Percentiles rank a stretch among this genome's conserved stretches.
These are phyloP conservation scores for Osmozyma mogii DNA, from an alignment of 805 yeast genomes.

Conservation along the genomic window DNA sequence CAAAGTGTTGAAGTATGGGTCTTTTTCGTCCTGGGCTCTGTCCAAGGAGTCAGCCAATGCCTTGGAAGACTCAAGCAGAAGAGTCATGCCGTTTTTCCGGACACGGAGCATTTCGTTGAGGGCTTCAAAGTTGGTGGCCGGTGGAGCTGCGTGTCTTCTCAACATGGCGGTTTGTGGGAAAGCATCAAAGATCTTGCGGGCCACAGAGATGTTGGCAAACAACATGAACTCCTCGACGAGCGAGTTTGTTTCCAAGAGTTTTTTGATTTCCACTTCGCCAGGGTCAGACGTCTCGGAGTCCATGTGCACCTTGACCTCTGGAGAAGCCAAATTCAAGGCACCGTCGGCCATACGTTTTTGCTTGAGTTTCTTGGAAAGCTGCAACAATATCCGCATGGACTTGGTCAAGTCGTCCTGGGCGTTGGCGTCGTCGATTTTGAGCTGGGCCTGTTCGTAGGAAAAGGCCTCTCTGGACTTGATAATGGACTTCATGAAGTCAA, in stretches of 20 bases:
- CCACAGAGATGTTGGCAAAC: slow-evolving; percentile 93
- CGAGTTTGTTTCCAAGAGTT: slow-evolving; percentile 84
- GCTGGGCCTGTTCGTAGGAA: slow-evolving; percentile 88
- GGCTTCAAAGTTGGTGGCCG: slow-evolving; percentile 83
- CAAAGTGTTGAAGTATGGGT: slow-evolving; percentile 87
- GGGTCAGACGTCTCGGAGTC: slow-evolving; percentile 98
- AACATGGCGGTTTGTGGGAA: slow-evolving; percentile 98
- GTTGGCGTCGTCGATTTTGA: slow-evolving; percentile 71
- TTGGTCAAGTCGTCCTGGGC: slow-evolving; percentile 79
- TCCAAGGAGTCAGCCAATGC: slow-evolving; percentile 92
- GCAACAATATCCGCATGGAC: slow-evolving; percentile 78
- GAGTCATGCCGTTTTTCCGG: slow-evolving; percentile 59
- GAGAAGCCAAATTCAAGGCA: slow-evolving; percentile 93
- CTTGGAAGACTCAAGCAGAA: slow-evolving; percentile 78
- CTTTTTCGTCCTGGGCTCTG: slow-evolving; percentile 71
- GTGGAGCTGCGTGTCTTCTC: slow-evolving; percentile 97
- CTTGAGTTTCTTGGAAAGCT: slow-evolving; percentile 75
- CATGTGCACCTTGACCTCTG: slow-evolving; percentile 95
- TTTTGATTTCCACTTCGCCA: slow-evolving; percentile 86
- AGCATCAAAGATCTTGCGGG: slow-evolving; percentile 82
- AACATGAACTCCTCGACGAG: slow-evolving; percentile 98
- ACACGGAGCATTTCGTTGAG: slow-evolving; percentile 83
- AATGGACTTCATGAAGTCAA: slow-evolving; percentile 76
- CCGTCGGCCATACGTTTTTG: slow-evolving; percentile 88
- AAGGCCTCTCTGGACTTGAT: slow-evolving; percentile 91